phyloP scores from a whole-genome alignment of 306 rosid species.

The Rosa persica region DNA sequence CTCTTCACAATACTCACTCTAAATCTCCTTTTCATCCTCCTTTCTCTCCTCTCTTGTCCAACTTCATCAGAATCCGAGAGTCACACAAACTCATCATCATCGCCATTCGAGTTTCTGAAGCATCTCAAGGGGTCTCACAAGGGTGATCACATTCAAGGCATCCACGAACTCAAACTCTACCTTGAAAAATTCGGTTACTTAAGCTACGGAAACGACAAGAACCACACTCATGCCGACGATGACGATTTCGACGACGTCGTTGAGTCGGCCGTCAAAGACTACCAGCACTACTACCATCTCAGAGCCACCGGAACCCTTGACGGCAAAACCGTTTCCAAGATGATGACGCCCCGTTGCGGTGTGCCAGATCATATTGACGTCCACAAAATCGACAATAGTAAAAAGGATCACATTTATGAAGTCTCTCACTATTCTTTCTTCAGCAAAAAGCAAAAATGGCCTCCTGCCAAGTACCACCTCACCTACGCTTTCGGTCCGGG shows the following conservation, averaged over 20 bases:
- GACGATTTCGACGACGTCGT: conserved; percentile 29
- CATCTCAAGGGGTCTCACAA: conserved; percentile 29
- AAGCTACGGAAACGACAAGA: background rate
- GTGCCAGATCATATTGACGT: conserved; percentile 25
- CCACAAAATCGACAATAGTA: background rate
- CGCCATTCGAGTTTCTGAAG: conserved; percentile 17
- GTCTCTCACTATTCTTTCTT: conserved; percentile 30
- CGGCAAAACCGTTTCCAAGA: conserved; percentile 28
- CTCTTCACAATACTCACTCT: background rate
- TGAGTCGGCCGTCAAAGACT: conserved; percentile 38
- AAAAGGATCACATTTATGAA: background rate
- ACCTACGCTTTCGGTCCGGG: conserved; percentile 15
- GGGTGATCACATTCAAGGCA: conserved; percentile 36
- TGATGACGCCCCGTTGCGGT: conserved; percentile 44
- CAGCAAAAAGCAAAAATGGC: conserved; percentile 23
- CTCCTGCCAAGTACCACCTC: conserved; percentile 16
- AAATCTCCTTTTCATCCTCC: background rate
- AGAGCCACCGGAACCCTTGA: conserved; percentile 26
- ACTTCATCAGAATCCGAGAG: background rate
- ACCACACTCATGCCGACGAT: background rate
- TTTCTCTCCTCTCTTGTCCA: conserved; percentile 4
- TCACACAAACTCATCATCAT: background rate
- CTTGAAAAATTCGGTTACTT: conserved; percentile 36
- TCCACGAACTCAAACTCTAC: conserved; percentile 27
- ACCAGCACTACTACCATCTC: conserved; percentile 31